A percentile compares a stretch with the other conserved stretches of the same genome.
phyloP scores from a whole-genome alignment of 2,329 filamentous ascomycete species.

The Verticillium isaacii region DNA sequence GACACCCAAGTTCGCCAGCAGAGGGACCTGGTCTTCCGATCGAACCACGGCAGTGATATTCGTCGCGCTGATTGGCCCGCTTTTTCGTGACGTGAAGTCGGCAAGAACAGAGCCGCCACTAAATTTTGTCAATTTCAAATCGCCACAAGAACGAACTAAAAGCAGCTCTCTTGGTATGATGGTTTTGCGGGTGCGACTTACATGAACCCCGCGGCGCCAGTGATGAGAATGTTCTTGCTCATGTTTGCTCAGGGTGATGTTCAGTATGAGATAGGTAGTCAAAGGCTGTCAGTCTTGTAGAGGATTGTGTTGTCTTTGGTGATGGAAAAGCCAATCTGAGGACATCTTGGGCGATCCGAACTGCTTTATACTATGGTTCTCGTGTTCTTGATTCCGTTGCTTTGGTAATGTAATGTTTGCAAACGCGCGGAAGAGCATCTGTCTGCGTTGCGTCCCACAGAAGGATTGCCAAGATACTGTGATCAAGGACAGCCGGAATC shows the following conservation, averaged over 20 bases:
- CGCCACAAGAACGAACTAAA: too few relatives aligned
- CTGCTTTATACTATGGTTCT: not conserved
- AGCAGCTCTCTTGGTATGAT: too few relatives aligned
- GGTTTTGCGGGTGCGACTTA: not conserved
- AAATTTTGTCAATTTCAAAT: not conserved
- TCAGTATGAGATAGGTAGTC: too few relatives aligned
- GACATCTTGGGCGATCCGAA: too few relatives aligned
- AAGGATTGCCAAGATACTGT: not conserved
- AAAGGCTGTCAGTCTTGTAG: too few relatives aligned
- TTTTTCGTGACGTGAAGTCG: conserved; percentile 19
- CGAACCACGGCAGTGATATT: conserved; percentile 26
- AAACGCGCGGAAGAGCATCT: not conserved
- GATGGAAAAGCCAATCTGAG: too few relatives aligned
- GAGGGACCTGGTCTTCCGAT: conserved; percentile 24
- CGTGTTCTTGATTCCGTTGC: too few relatives aligned
- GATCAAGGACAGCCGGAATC: conserved; percentile 8
- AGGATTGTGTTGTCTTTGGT: too few relatives aligned
- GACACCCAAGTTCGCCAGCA: conserved; percentile 23
- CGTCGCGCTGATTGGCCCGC: conserved; percentile 14
- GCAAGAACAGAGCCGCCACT: conserved; percentile 31
- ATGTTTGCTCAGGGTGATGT: conserved; percentile 2
- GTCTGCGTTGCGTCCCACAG: not conserved
- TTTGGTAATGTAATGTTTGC: too few relatives aligned
- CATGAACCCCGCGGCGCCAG: conserved; percentile 31
- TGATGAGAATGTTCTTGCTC: conserved; percentile 24